Evolutionary conservation across 2,329 filamentous ascomycete genomes (phyloP), one percentile per base, ranked within the genome.

Genomic region (Claviceps pusilla): DNA sequence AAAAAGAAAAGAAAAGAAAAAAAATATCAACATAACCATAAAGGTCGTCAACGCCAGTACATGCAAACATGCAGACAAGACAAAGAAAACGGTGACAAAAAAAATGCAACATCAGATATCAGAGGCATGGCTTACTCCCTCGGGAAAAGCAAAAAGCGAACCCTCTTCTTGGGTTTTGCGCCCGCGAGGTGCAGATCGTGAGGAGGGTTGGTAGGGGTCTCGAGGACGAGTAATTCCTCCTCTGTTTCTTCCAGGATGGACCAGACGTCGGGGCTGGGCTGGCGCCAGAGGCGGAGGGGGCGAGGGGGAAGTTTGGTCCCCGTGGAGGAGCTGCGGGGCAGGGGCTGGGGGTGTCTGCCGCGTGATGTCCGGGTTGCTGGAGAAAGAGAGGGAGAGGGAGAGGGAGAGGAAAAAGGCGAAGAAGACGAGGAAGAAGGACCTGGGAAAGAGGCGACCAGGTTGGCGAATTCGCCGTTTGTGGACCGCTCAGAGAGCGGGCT

Each of bases 201-300:
- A 4, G 43, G 14, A 12, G 4, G 3, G 7, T 14, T 16, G 12
- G 37, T 64, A 49, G 66, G 69, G 62, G 68, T 64, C 61, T 75
- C 72, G 65, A 71, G 66, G 24, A 71, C 65, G 29, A 73, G 63
- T 31, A 73, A 63, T 60, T 78, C 75, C 61, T 76, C 75, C 65
- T 79, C 77, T 1, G 74, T 74, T 66, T 80, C 77, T 63, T 81
- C 78, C 64, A 78, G 74, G 54, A 81, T 81, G 35, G 75, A 75
- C 73, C 77, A 81, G 3, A 81, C 78, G 53, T 80, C 77, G 0
- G 77, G 77, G 60, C 77, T 80, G 7, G 78, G 78, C 65, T 78
- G 73, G 42, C 77, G 69, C 78, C 78, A 81, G 1, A 78, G 60
- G 50, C 68, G 67, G 19, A 64, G 60, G 9, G 74, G 72, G 47